A percentile compares a stretch with the other conserved stretches of the same genome.
phyloP scores from a whole-genome alignment of 2,329 filamentous ascomycete species.

The Didymosphaeria variabile region DNA sequence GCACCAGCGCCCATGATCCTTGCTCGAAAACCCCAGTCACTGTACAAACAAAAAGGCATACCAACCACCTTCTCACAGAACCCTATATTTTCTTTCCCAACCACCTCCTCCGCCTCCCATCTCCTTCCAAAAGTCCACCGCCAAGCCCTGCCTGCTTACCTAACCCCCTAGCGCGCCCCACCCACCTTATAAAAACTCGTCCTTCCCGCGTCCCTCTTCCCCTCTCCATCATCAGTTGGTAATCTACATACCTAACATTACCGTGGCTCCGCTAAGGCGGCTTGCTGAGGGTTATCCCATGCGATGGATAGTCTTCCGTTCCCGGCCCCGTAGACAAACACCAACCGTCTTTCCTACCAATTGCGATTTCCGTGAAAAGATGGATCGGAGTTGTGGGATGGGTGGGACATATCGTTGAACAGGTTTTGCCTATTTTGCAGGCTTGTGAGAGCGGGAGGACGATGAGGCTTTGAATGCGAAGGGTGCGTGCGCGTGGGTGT shows the following conservation, averaged over 20 bases:
- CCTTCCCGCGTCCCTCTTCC: constrained; percentile 30
- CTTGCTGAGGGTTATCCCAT: constrained; percentile 54
- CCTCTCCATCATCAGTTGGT: constrained; percentile 49
- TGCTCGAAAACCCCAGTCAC: no score
- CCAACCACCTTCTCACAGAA: no score
- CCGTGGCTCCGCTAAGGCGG: constrained; percentile 53
- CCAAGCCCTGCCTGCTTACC: constrained; percentile 18
- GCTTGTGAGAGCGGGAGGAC: no score
- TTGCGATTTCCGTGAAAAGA: constrained; percentile 51
- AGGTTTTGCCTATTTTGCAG: background rate
- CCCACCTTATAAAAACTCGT: constrained; percentile 30
- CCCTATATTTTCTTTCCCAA: no score
- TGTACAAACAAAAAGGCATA: no score
- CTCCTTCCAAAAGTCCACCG: no score
- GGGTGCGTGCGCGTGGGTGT: constrained; percentile 22
- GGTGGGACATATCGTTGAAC: constrained; percentile 44
- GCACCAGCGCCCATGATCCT: no score
- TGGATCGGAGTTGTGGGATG: constrained; percentile 55
- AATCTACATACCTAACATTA: constrained; percentile 45
- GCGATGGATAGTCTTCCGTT: constrained; percentile 54
- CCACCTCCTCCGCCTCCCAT: no score
- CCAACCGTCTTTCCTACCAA: constrained; percentile 52
- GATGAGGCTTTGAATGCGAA: constrained; percentile 5
- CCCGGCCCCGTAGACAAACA: constrained; percentile 53
- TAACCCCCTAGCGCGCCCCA: constrained; percentile 23